Base-by-base conservation (phyloP, 73 alveolate species). In the Breviolum minutum region DNA sequence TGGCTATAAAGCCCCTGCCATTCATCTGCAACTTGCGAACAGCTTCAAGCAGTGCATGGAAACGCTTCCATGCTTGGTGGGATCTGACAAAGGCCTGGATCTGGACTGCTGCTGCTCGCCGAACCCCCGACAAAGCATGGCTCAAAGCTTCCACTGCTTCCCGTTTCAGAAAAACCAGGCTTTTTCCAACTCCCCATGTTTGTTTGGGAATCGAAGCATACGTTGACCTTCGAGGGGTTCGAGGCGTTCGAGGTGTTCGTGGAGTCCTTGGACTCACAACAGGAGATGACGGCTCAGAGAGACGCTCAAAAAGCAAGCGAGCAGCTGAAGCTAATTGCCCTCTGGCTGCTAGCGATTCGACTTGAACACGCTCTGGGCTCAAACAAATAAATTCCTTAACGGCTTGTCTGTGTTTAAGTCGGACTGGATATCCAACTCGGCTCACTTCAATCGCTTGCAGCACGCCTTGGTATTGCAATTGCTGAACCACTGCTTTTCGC, bases 161-260 rank as follows among this genome's bases (percentile, higher is more conserved):
- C 7, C 84, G 96, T 63, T 90, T 90, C 87, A 90, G 69, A 73
- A 90, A 90, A 30, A 71, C 82, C 61, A 90, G 69, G 63, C 86
- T 90, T 76, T 90, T 60, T 26, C 96, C 96, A 7, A 90, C 96
- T 20, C 88, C 96, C 96, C 96, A 90, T 27, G 87, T 90, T 12
- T 60, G 54, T 27, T 63, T 48, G 17, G 74, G 73, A 14, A 30
- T n/a, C 61, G 11, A 66, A n/a, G 62, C 14, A 30, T 8, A 27
- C n/a, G 32, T 7, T 13, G 63, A 12, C 12, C 68, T 29, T 13
- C 69, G 82, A 3, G 95, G 76, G 7, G 30, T 9, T 69, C 54
- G 16, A 3, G 95, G 80, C 9, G 68, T 48, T 12, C 84, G 63
- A 13, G 68, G 70, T 0, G 84, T 29, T 9, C 64, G 27, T 4